Evolutionary conservation across 805 yeast species (phyloP), one percentile per base, ranked within the genome.

Genomic region (Hanseniaspora taiwanica): DNA sequence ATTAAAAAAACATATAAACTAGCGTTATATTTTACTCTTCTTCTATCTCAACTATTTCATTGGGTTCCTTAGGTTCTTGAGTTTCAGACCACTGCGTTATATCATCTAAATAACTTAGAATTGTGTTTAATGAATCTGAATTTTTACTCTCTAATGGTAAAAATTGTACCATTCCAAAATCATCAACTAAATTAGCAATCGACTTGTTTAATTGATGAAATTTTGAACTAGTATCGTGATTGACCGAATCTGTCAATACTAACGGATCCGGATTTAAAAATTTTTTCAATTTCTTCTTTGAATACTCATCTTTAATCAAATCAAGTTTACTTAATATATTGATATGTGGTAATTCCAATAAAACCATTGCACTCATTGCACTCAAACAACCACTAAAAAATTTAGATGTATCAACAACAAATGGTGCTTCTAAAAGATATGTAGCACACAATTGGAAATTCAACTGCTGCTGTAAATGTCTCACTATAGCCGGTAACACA

Each of bases 321-420:
- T 91, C 99, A 39, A 83, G 62, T 55, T 91, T 91, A 42, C 94
- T 81, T 36, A 91, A 65, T 16, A 91, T 75, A 55, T 91, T 91
- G 42, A 91, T 78, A 56, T 91, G 99, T 13, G 99, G 99, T 33
- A 89, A 69, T 58, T 91, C 99, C 39, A 91, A 67, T 44, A 91
- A 66, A 21, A 91, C 84, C 99, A 91, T 91, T 1, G 98, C 95
- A 18, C 94, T 80, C 99, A 91, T 91, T 17, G 99, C 99, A 56
- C 87, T 76, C 44, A 91, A 66, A 0, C 95, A 93, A 2, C 98
- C 99, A 40, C 94, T 80, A 58, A 91, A 91, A 60, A 86, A 91
- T 61, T 93, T 93, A 9, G 94, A 74, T 35, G 76, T 71, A 58
- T 91, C 99, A 42, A 89, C 68, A 36, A 89, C 82, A 59, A 91